Base-by-base conservation (phyloP, 257 asterid species). In the Mitragyna speciosa region DNA sequence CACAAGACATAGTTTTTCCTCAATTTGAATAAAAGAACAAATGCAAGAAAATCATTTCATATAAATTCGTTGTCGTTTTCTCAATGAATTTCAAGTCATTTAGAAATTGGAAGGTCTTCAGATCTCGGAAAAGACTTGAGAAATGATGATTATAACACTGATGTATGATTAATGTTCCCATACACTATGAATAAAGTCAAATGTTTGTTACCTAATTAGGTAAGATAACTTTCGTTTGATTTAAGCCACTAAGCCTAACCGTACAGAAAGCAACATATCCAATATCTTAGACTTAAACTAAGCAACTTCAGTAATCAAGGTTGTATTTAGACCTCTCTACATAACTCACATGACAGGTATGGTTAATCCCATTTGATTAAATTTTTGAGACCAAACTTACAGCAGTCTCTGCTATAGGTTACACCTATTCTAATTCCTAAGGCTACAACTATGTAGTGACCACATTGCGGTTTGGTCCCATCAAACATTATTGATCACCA, bases 171-270 rank as follows among this genome's bases (percentile, higher is more conserved):
- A 58, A 58, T 36, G 58, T 58, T 75, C 58, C 24, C 67, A 31
- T 61, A 52, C 30, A n/a, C 36, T 36, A 47, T 7, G 39, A 28
- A 28, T 33, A 52, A 70, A 78, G 82, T 78, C 82, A 71, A 72
- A 71, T 58, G 77, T 79, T 79, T 70, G 77, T 79, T 79, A 63
- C 69, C 72, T n/a, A 43, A 45, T 43, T 79, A 59, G 82, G 82
- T 79, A 59, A 58, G 82, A 43, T 70, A 10, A 43, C 12, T 79
- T 61, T 70, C 77, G 63, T 79, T 45, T 28, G 28, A 41, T 30
- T 70, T 28, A 70, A 78, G 82, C 52, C 19, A 78, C 82, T 41
- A 78, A 70, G 2, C n/a, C 10, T 54, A 0, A 54, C 78, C 36
- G 22, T n/a, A 45, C n/a, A 51, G 51, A 47, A 77, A 66, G 74